Conservation (phyloP, 306 rosid genomes). For the Cucurbita moschata region DNA sequence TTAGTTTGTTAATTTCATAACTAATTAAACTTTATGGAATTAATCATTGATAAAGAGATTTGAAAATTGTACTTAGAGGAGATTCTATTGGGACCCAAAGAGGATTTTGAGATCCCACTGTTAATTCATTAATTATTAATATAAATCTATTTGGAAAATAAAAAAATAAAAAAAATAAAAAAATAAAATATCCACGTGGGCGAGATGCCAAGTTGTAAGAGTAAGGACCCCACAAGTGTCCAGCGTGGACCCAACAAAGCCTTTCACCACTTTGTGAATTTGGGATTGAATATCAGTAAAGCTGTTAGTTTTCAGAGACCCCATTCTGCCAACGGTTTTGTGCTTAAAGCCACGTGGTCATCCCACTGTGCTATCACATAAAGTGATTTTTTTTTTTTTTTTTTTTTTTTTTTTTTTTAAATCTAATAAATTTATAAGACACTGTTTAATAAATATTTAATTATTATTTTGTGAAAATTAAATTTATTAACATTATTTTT, state of each 20-base stretch:
- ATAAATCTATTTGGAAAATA: background rate
- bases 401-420: background rate
- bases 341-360: slow-evolving; percentile 17
- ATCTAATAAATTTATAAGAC: too few relatives aligned
- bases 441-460: too few relatives aligned
- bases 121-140: background rate
- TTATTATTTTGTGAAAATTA: too few relatives aligned
- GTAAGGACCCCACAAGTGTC: slow-evolving; percentile 4
- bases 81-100: slow-evolving; percentile 24
- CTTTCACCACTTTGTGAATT: slow-evolving; percentile 13
- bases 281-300: slow-evolving; percentile 16
- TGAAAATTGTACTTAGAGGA: background rate
- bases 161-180: too few relatives aligned
- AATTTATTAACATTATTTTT: too few relatives aligned
- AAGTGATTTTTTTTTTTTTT: background rate
- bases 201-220: slow-evolving; percentile 9
- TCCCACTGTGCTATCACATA: slow-evolving; percentile 8
- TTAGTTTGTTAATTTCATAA: too few relatives aligned
- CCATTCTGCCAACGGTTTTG: slow-evolving; percentile 35
- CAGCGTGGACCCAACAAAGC: slow-evolving; percentile 12
- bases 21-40: background rate
- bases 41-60: background rate
- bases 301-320: slow-evolving; percentile 44
- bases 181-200: slow-evolving; percentile 29
- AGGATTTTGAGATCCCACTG: background rate